Evolutionary conservation across 176 grass and related monocot genomes (phyloP).

Genomic region (Oryza rufipogon): DNA sequence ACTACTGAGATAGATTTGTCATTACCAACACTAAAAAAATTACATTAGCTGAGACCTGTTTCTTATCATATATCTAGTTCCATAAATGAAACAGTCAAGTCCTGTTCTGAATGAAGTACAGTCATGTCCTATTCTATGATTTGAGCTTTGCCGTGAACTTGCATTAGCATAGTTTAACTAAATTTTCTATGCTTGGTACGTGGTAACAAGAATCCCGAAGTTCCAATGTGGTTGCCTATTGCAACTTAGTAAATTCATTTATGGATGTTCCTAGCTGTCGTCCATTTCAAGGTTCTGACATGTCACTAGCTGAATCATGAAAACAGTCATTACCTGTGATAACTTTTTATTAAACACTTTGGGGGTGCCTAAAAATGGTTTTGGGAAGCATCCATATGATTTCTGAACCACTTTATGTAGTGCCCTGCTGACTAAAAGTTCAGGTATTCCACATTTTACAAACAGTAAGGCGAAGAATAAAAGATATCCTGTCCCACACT

Average conservation of each 20-base stretch:
- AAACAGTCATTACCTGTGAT: background rate
- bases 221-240: background rate
- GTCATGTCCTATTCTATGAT: background rate
- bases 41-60: background rate
- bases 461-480: background rate
- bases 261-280: background rate
- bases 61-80: background rate
- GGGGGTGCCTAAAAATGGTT: background rate
- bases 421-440: background rate
- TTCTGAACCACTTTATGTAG: background rate
- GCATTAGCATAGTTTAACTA: background rate
- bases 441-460: background rate
- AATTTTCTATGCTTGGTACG: background rate
- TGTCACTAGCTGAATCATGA: background rate
- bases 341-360: background rate
- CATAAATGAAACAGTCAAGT: background rate
- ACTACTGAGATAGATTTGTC: background rate
- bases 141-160: background rate
- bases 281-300: too few relatives aligned
- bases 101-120: background rate
- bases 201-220: background rate
- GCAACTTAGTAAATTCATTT: background rate
- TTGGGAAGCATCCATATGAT: constrained; percentile 1
- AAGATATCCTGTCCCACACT: too few relatives aligned
- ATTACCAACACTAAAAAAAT: constrained; percentile 7